Percentiles rank a stretch among this genome's conserved stretches.
Evolutionary conservation across 768 basidiomycete species (phyloP).

Genomic region (Boletus fagicola): DNA sequence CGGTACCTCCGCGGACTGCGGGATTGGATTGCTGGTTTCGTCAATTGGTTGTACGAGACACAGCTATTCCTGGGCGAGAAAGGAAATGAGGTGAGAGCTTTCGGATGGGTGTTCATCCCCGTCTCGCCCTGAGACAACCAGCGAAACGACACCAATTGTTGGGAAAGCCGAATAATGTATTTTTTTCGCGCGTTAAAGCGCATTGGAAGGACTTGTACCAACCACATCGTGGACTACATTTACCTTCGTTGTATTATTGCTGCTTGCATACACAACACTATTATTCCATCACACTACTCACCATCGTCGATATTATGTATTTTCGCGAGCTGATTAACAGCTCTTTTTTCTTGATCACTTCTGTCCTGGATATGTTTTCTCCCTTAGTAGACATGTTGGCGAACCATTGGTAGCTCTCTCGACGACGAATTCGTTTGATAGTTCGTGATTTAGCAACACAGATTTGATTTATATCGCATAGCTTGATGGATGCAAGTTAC

Average conservation of each 20-base stretch:
- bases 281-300: neutral
- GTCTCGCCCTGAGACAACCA: constrained; percentile 6
- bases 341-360: neutral
- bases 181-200: neutral
- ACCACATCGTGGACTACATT: neutral
- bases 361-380: neutral
- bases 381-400: neutral
- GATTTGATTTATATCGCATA: neutral
- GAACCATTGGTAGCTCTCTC: neutral
- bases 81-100: constrained; percentile 54
- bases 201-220: constrained; percentile 8
- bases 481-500: neutral
- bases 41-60: constrained; percentile 67
- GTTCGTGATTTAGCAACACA: neutral
- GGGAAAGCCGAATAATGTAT: neutral
- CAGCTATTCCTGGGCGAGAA: constrained; percentile 58
- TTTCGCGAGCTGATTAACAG: neutral
- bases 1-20: constrained; percentile 50
- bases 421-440: neutral
- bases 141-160: neutral
- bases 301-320: neutral
- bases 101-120: constrained; percentile 61
- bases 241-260: neutral
- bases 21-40: constrained; percentile 54
- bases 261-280: neutral